These are phyloP conservation scores for Agastache rugosa DNA, from an alignment of 257 asterid species.

Conservation along the genomic window DNA sequence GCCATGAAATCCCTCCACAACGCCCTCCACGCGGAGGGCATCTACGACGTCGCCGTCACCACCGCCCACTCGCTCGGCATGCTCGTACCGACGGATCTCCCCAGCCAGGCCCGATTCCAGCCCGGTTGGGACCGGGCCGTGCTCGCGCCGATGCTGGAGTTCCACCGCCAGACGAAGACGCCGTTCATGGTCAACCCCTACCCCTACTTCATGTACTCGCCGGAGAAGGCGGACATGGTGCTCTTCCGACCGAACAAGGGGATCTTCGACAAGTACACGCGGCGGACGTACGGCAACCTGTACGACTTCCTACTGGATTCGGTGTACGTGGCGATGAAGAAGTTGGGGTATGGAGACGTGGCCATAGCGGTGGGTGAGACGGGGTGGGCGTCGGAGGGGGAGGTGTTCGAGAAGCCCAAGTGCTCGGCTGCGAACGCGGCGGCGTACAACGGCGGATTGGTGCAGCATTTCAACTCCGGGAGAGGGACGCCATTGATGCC, in stretches of 20 bases:
- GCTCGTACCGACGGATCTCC: slow-evolving; percentile 62
- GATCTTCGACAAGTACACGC: slow-evolving; percentile 40
- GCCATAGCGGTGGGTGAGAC: slow-evolving; percentile 73
- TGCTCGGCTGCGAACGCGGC: slow-evolving; percentile 69
- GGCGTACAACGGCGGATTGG: slow-evolving; percentile 74
- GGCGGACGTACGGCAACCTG: slow-evolving; percentile 60
- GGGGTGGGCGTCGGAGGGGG: slow-evolving; percentile 92
- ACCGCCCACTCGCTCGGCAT: slow-evolving; percentile 53
- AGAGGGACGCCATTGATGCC: slow-evolving; percentile 88
- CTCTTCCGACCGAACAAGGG: slow-evolving; percentile 53
- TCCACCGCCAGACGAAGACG: slow-evolving; percentile 50
- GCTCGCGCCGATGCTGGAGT: slow-evolving; percentile 64
- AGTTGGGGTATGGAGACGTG: slow-evolving; percentile 70
- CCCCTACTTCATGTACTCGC: slow-evolving; percentile 73
- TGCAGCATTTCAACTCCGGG: slow-evolving; percentile 49
- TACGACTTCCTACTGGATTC: slow-evolving; percentile 72
- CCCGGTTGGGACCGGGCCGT: slow-evolving; percentile 70
- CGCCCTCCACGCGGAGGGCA: slow-evolving; percentile 49
- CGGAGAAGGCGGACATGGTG: slow-evolving; percentile 48
- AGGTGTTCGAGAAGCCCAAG: slow-evolving; percentile 59
- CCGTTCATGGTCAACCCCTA: slow-evolving; percentile 93
- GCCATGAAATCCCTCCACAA: slow-evolving; percentile 65
- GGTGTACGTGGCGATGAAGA: slow-evolving; percentile 60
- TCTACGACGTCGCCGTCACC: slow-evolving; percentile 50
- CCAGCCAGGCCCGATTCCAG: slow-evolving; percentile 63